A percentile compares a stretch with the other conserved stretches of the same genome.
Evolutionary conservation across 2,329 filamentous ascomycete genomes (phyloP).

Genomic region (Emericellopsis cladophorae): DNA sequence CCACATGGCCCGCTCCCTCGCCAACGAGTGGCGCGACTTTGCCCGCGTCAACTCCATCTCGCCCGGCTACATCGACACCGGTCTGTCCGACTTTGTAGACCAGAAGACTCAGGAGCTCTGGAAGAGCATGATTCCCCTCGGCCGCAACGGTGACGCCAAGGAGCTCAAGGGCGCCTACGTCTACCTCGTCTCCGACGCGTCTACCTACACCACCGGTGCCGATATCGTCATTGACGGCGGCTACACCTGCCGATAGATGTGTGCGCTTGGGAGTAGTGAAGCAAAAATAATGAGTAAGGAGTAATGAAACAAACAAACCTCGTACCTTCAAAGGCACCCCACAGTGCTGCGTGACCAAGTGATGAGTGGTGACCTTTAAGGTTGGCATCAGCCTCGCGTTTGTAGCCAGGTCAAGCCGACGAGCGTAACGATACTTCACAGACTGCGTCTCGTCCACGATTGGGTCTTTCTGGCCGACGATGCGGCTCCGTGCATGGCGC

Average conservation of each 20-base stretch:
- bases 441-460: no score
- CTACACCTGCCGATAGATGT: slow-evolving; percentile 21
- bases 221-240: slow-evolving; percentile 58
- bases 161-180: slow-evolving; percentile 62
- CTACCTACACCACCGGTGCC: slow-evolving; percentile 56
- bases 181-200: slow-evolving; percentile 59
- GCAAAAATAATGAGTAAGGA: neutral
- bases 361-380: no score
- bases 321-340: no score
- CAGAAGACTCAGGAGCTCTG: slow-evolving; percentile 53
- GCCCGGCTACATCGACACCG: slow-evolving; percentile 51
- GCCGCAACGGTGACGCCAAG: slow-evolving; percentile 46
- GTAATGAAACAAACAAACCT: neutral
- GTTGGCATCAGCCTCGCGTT: no score
- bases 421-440: no score
- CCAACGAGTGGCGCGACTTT: slow-evolving; percentile 51
- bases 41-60: slow-evolving; percentile 48
- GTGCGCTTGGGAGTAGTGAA: neutral
- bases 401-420: no score
- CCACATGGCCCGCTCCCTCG: slow-evolving; percentile 24
- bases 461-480: no score
- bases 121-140: slow-evolving; percentile 59
- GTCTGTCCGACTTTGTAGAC: slow-evolving; percentile 46
- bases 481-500: no score
- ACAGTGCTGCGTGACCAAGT: no score